Conservation (phyloP, 169 alveolate genomes). For the Miamiensis avidus region DNA sequence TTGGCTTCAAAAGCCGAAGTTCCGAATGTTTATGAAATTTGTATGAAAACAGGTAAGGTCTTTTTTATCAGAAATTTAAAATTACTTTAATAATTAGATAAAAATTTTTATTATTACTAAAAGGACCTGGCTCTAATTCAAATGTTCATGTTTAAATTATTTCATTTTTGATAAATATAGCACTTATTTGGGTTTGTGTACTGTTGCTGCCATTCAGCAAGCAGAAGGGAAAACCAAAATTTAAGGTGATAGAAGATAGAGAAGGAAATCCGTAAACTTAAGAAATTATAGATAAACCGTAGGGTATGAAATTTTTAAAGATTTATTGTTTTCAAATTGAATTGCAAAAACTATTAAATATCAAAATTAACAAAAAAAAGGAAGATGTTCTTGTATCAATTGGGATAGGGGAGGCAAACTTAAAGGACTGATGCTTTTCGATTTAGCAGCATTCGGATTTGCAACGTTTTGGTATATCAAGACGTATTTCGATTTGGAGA, state of each 20-base stretch:
- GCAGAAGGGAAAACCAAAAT: constrained; percentile 14
- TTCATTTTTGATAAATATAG: constrained; percentile 1
- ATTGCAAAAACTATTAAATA: constrained; percentile 4
- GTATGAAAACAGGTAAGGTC: background rate
- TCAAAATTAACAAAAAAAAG: background rate
- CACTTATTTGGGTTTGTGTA: constrained; percentile 8
- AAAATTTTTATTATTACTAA: constrained; percentile 3
- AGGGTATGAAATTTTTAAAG: background rate
- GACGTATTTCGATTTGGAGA: background rate
- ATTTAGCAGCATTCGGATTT: constrained; percentile 10
- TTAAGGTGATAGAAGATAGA: background rate
- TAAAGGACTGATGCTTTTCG: constrained; percentile 6
- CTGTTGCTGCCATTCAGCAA: constrained; percentile 14
- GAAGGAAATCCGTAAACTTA: constrained; percentile 1
- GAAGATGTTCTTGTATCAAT: background rate
- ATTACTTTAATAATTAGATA: too few relatives aligned
- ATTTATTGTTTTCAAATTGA: background rate
- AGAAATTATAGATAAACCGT: background rate
- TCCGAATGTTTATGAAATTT: background rate
- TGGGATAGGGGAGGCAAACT: constrained; percentile 19
- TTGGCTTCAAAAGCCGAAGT: background rate
- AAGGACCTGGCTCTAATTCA: constrained; percentile 7
- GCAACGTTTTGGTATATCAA: background rate
- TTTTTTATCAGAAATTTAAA: too few relatives aligned
- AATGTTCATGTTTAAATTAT: constrained; percentile 1